Percentiles rank a stretch among this genome's conserved stretches.
phyloP scores from a whole-genome alignment of 345 rosid species.

The Brassica rapa region DNA sequence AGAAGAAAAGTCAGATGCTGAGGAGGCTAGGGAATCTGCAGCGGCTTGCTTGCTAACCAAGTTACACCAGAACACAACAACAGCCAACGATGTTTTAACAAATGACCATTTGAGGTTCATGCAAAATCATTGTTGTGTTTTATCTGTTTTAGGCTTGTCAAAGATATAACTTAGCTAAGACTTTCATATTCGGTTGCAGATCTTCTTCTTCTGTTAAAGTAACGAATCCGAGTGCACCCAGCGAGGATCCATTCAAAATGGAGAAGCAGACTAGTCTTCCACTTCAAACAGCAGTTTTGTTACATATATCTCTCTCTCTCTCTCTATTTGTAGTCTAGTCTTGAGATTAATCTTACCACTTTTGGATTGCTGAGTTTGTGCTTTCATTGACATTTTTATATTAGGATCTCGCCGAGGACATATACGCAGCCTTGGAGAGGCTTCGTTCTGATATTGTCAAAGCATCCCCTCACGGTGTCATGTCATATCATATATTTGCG shows the following conservation, averaged over 20 bases:
- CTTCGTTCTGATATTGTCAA: too few relatives aligned
- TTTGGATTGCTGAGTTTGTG: too few relatives aligned
- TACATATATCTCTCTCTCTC: too few relatives aligned
- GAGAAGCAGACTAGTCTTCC: too few relatives aligned
- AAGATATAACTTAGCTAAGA: background rate
- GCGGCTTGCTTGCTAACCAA: constrained; percentile 48
- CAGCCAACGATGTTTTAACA: background rate
- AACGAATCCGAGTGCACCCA: background rate
- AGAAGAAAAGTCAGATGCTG: constrained; percentile 37
- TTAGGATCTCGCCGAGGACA: too few relatives aligned
- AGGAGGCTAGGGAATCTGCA: constrained; percentile 67
- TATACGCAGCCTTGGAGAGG: too few relatives aligned
- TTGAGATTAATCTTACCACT: too few relatives aligned
- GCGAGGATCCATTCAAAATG: background rate
- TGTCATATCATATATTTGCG: too few relatives aligned
- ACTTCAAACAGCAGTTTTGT: too few relatives aligned
- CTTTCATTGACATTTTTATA: too few relatives aligned
- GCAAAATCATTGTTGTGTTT: background rate
- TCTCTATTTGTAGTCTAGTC: too few relatives aligned
- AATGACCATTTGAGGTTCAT: background rate
- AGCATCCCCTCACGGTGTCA: too few relatives aligned
- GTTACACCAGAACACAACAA: constrained; percentile 21
- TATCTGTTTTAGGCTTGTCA: background rate
- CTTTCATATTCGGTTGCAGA: background rate
- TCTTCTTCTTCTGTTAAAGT: background rate